These are phyloP conservation scores for Zygoascus bituminiphila DNA, from an alignment of 805 yeast species.

Conservation along the genomic window DNA sequence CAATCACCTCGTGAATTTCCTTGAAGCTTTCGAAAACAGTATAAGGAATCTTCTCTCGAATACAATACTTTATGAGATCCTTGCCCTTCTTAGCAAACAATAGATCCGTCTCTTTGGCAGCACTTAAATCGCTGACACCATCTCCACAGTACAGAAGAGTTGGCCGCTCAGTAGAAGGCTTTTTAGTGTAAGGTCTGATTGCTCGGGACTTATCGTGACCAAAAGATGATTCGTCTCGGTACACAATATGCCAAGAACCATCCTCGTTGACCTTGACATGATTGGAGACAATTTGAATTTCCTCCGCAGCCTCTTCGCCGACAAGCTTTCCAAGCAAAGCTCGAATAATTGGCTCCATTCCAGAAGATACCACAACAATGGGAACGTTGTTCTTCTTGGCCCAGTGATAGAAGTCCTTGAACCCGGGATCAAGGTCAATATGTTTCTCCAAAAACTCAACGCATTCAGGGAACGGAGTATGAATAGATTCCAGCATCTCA, in stretches of 20 bases:
- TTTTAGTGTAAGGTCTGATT: conserved; percentile 42
- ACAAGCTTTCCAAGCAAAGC: conserved; percentile 67
- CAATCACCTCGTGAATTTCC: conserved; percentile 61
- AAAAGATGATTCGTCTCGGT: conserved; percentile 74
- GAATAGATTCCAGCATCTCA: conserved; percentile 73
- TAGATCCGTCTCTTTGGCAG: conserved; percentile 91
- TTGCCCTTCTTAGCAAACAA: conserved; percentile 89
- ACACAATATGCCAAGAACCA: conserved; percentile 74
- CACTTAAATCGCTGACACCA: conserved; percentile 91
- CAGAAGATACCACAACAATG: conserved; percentile 79
- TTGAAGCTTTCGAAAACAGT: conserved; percentile 69
- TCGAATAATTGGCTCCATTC: conserved; percentile 87
- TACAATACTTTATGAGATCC: conserved; percentile 81
- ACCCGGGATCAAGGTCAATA: conserved; percentile 83
- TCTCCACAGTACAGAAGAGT: conserved; percentile 90
- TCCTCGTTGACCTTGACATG: conserved; percentile 50
- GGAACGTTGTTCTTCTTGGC: conserved; percentile 66
- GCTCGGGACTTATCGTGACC: conserved; percentile 94
- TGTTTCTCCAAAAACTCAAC: conserved; percentile 55
- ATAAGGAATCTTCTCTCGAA: conserved; percentile 71
- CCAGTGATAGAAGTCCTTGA: conserved; percentile 73
- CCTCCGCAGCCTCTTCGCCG: conserved; percentile 63
- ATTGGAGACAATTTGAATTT: conserved; percentile 77
- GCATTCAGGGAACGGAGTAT: conserved; percentile 74
- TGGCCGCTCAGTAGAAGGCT: conserved; percentile 41